Base-by-base conservation (phyloP, 495 filamentous ascomycete species). In the Trichoderma parareesei region DNA sequence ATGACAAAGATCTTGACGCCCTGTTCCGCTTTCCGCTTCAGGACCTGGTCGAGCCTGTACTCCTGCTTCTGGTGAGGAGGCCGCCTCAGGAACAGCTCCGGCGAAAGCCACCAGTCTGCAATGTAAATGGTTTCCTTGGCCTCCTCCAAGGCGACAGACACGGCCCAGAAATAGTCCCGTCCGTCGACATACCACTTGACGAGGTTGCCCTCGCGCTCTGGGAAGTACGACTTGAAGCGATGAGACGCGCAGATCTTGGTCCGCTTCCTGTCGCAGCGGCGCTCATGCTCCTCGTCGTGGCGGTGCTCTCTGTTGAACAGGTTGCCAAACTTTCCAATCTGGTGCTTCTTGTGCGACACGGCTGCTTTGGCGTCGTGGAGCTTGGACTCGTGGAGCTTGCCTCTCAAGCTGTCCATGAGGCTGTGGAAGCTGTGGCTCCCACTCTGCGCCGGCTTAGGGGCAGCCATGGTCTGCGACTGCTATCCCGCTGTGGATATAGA, bases 141-240 rank as follows among this genome's bases (percentile, higher is more conserved):
- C 38, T 85, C 78, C 67, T 97, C 93, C 33, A 97, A 79, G 0
- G 93, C 93, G 3, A 86, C 85, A 0, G 90, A 94, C 6, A 98
- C 92, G 1, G 93, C 88, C 88, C 91, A 96, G 71, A 92, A 91
- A 73, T 98, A 98, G 75, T 98, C 90, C 44, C 89, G 79, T 0
- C 89, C 93, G 72, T 97, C 93, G 8, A 97, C 90, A 79, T 97
- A 98, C 93, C 93, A 97, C 78, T 98, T 98, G 66, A 96, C 82
- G 65, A 87, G 83, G 73, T 98, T 97, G 11, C 90, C 90, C 14
- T 91, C 85, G 33, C 85, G 84, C 69, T 92, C 85, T 1, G 93
- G 93, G 5, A 93, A 93, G 74, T 91, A 98, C 13, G 90, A 93
- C 13, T 86, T 69, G 75, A 90, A 97, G n/a, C 93, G 86, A 67